Evolutionary conservation across 352 stramenopile species (phyloP).

Genomic region (Hyaloperonospora brassicae): DNA sequence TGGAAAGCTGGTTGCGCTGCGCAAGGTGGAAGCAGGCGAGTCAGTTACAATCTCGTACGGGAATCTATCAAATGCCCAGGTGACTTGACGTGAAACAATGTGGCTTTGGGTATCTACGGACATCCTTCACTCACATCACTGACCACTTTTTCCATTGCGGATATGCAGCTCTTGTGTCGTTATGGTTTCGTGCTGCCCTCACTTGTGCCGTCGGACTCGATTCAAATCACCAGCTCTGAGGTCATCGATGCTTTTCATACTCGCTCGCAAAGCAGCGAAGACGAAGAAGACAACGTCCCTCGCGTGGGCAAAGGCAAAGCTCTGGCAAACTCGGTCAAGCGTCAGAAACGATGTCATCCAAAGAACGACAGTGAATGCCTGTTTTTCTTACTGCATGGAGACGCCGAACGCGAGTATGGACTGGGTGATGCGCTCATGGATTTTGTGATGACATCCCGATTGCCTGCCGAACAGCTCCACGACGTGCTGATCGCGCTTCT

Average conservation of each 20-base stretch:
- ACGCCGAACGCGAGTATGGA: constrained; percentile 48
- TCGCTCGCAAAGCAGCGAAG: constrained; percentile 22
- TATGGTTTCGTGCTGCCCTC: constrained; percentile 59
- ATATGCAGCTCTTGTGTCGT: constrained; percentile 42
- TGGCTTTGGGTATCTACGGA: not conserved
- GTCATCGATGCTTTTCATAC: constrained; percentile 32
- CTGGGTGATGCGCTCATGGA: constrained; percentile 52
- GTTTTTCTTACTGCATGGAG: constrained; percentile 48
- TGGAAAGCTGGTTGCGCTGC: constrained; percentile 38
- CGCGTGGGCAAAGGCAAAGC: constrained; percentile 17
- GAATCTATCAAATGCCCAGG: constrained; percentile 64
- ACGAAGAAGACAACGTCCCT: constrained; percentile 11
- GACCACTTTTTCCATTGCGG: constrained; percentile 2
- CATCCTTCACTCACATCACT: not conserved
- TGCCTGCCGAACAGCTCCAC: constrained; percentile 55
- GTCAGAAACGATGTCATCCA: constrained; percentile 34
- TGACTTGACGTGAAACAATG: constrained; percentile 9
- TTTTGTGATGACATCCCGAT: constrained; percentile 46
- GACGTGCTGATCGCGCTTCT: constrained; percentile 54
- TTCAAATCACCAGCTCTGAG: constrained; percentile 42
- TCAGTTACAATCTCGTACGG: constrained; percentile 67
- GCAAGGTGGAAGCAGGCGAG: constrained; percentile 34
- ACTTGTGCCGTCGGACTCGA: constrained; percentile 35
- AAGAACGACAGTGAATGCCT: constrained; percentile 21
- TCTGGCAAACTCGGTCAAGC: constrained; percentile 33